A percentile compares a stretch with the other conserved stretches of the same genome.
Evolutionary conservation across 2,329 filamentous ascomycete species (phyloP).

Genomic region (Ophiostoma piceae): DNA sequence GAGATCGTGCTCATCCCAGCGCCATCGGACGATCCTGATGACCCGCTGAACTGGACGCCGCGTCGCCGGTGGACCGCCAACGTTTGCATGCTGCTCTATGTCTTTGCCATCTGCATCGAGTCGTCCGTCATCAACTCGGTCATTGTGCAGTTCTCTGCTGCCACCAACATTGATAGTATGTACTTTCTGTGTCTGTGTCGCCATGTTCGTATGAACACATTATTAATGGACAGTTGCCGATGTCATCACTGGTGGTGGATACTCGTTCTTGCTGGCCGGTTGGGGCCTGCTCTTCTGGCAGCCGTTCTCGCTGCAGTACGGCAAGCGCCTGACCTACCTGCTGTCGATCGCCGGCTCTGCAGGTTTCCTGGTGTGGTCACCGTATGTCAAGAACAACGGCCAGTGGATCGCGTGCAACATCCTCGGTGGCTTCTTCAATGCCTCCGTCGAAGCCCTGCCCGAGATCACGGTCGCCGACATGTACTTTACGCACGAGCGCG

Average conservation of each 20-base stretch:
- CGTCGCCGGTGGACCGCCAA: conserved; percentile 40
- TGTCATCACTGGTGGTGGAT: conserved; percentile 32
- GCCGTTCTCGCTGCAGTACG: conserved; percentile 42
- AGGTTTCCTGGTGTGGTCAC: conserved; percentile 34
- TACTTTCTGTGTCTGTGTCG: too few species aligned
- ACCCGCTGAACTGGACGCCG: conserved; percentile 49
- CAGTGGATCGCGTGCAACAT: conserved; percentile 42
- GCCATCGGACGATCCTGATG: conserved; percentile 38
- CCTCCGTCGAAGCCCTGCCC: conserved; percentile 44
- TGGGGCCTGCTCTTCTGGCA: conserved; percentile 45
- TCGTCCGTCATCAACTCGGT: conserved; percentile 44
- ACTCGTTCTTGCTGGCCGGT: conserved; percentile 37
- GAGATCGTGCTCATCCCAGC: background rate
- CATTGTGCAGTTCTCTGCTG: conserved; percentile 41
- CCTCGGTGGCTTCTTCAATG: conserved; percentile 40
- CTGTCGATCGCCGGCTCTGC: conserved; percentile 30
- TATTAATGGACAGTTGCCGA: too few species aligned
- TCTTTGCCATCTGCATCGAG: conserved; percentile 43
- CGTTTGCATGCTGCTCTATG: conserved; percentile 43
- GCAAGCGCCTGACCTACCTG: conserved; percentile 30
- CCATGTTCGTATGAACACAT: too few species aligned
- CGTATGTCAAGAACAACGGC: background rate
- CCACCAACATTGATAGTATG: conserved; percentile 43
- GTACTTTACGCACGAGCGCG: conserved; percentile 31
- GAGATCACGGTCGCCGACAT: conserved; percentile 36